phyloP scores from a whole-genome alignment of 441 rosid species.

The Populus hybrid region DNA sequence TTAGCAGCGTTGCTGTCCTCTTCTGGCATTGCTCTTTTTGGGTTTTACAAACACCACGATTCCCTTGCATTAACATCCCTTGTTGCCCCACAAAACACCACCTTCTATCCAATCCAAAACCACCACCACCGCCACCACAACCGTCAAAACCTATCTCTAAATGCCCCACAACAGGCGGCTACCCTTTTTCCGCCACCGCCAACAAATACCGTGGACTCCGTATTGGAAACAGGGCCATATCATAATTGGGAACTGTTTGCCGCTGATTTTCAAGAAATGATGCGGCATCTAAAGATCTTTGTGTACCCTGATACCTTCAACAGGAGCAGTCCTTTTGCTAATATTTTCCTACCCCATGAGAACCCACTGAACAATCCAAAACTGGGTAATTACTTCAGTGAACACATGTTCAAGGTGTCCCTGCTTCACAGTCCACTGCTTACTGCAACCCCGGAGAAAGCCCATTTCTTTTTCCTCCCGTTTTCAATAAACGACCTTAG shows the following conservation, averaged over 20 bases:
- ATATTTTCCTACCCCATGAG: slow-evolving; percentile 37
- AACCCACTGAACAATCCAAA: slow-evolving; percentile 32
- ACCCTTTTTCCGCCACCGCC: neutral
- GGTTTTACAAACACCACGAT: neutral
- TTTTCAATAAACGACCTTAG: slow-evolving; percentile 42
- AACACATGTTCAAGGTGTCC: slow-evolving; percentile 44
- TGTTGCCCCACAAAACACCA: neutral
- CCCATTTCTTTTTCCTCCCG: slow-evolving; percentile 43
- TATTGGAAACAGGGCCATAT: slow-evolving; percentile 26
- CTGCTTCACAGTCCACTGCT: slow-evolving; percentile 34
- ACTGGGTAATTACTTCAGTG: slow-evolving; percentile 47
- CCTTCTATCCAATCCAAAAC: neutral
- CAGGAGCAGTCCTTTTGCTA: slow-evolving; percentile 18
- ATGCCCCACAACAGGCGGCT: neutral
- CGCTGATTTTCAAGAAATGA: slow-evolving; percentile 38
- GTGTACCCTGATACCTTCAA: slow-evolving; percentile 32
- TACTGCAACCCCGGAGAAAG: slow-evolving; percentile 26
- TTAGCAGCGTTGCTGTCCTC: neutral
- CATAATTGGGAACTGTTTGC: slow-evolving; percentile 37
- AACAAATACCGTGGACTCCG: neutral
- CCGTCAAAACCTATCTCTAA: neutral
- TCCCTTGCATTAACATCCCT: neutral
- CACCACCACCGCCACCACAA: neutral
- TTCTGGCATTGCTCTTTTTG: neutral
- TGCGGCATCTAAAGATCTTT: slow-evolving; percentile 34